Evolutionary conservation across 495 filamentous ascomycete genomes (phyloP).

Genomic region (Hypoxylon rickii): DNA sequence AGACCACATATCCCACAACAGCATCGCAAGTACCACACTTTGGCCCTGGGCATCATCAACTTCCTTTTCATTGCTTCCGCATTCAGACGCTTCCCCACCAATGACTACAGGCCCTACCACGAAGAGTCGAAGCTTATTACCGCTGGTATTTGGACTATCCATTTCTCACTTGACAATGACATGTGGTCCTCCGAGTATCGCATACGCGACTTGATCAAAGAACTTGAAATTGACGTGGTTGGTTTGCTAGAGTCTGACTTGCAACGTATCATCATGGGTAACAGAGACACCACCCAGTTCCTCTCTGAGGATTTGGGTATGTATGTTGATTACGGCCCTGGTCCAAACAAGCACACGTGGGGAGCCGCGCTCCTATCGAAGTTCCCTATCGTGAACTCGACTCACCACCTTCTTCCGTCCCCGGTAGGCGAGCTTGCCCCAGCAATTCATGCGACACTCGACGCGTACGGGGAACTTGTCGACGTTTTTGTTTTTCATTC

Average conservation of each 20-base stretch:
- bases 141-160: conserved; percentile 97
- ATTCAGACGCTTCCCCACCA: conserved; percentile 92
- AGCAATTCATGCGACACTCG: conserved; percentile 92
- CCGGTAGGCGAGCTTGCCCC: conserved; percentile 95
- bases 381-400: conserved; percentile 96
- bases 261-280: conserved; percentile 99
- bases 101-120: conserved; percentile 90
- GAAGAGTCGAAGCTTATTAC: conserved; percentile 83
- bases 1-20: conserved; percentile 22
- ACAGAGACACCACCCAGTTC: conserved; percentile 94
- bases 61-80: conserved; percentile 79
- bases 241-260: conserved; percentile 92
- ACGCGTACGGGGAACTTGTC: conserved; percentile 85
- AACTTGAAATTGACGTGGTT: conserved; percentile 92
- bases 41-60: conserved; percentile 66
- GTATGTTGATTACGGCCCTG: conserved; percentile 97
- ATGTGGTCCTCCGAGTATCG: conserved; percentile 98
- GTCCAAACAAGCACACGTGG: conserved; percentile 99
- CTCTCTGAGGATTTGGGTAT: conserved; percentile 95
- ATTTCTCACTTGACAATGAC: conserved; percentile 97
- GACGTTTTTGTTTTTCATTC: conserved; percentile 99
- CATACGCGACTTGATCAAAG: conserved; percentile 89
- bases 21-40: conserved; percentile 56
- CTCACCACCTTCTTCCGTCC: conserved; percentile 90
- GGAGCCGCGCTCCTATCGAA: conserved; percentile 91